A percentile compares a stretch with the other conserved stretches of the same genome.
These are phyloP conservation scores for Vanrija sp. DNA, from an alignment of 1,284 basidiomycete species.

Conservation along the genomic window DNA sequence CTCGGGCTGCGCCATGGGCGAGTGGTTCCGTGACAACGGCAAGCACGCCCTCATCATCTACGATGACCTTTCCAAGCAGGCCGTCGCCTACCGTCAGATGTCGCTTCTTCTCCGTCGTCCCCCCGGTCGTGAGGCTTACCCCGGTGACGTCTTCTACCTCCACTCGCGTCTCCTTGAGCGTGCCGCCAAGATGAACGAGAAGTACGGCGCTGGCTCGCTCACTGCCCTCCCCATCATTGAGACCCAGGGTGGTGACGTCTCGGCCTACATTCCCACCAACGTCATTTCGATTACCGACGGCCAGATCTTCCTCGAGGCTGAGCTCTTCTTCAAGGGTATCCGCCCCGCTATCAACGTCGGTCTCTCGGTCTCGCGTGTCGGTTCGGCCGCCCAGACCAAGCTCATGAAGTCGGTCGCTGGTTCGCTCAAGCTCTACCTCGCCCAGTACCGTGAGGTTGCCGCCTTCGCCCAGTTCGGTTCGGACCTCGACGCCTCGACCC, in stretches of 20 bases:
- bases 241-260: constrained; percentile 99
- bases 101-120: constrained; percentile 98
- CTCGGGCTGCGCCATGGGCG: constrained; percentile 99
- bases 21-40: constrained; percentile 99
- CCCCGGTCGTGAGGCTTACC: constrained; percentile 99
- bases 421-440: constrained; percentile 98
- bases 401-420: constrained; percentile 99
- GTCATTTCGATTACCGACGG: constrained; percentile 98
- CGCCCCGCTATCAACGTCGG: constrained; percentile 99
- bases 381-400: constrained; percentile 98
- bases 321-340: constrained; percentile 99
- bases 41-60: constrained; percentile 95
- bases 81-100: constrained; percentile 99
- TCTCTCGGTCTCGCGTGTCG: constrained; percentile 99
- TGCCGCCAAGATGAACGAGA: constrained; percentile 99
- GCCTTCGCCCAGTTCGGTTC: constrained; percentile 97
- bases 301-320: constrained; percentile 99
- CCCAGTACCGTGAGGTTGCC: constrained; percentile 99
- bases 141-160: constrained; percentile 99
- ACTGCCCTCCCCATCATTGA: constrained; percentile 99
- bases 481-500: constrained; percentile 97
- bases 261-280: constrained; percentile 78
- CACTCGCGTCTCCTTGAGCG: constrained; percentile 99
- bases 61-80: constrained; percentile 99
- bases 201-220: constrained; percentile 94